Evolutionary conservation across 345 rosid species (phyloP).

Genomic region (Rhodamnia rubescens): DNA sequence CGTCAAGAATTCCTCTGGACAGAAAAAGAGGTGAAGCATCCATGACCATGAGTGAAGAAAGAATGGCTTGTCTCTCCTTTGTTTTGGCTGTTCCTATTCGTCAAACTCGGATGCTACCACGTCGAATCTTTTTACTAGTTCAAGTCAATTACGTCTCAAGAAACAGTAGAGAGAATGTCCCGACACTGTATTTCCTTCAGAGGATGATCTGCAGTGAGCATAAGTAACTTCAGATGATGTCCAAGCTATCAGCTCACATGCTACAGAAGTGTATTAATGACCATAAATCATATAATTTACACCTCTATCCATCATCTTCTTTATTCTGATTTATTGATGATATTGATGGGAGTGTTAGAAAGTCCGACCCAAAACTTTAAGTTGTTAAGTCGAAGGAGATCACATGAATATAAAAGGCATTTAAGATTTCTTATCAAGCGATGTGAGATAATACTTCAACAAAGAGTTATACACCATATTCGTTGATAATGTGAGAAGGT

Average conservation of each 20-base stretch:
- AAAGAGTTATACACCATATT: background rate
- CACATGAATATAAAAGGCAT: too few relatives aligned
- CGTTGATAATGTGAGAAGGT: background rate
- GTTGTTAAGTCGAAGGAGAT: too few relatives aligned
- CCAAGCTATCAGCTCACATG: background rate
- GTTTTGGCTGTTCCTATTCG: background rate
- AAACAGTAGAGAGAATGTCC: background rate
- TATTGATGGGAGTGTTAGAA: too few relatives aligned
- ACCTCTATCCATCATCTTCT: background rate
- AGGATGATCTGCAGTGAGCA: background rate
- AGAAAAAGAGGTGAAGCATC: background rate
- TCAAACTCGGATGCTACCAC: background rate
- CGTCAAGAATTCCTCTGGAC: background rate
- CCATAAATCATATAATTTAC: background rate
- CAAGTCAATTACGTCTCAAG: background rate
- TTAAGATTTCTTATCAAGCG: accelerated
- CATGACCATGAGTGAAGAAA: background rate
- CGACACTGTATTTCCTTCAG: background rate
- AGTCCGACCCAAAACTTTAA: too few relatives aligned
- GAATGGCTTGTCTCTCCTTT: background rate
- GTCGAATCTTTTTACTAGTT: background rate
- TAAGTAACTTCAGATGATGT: background rate
- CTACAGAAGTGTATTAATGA: background rate
- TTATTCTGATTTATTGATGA: background rate
- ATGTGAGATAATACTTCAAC: too few relatives aligned